phyloP scores from a whole-genome alignment of 2,329 filamentous ascomycete species.

The Remersonia thermophila region DNA sequence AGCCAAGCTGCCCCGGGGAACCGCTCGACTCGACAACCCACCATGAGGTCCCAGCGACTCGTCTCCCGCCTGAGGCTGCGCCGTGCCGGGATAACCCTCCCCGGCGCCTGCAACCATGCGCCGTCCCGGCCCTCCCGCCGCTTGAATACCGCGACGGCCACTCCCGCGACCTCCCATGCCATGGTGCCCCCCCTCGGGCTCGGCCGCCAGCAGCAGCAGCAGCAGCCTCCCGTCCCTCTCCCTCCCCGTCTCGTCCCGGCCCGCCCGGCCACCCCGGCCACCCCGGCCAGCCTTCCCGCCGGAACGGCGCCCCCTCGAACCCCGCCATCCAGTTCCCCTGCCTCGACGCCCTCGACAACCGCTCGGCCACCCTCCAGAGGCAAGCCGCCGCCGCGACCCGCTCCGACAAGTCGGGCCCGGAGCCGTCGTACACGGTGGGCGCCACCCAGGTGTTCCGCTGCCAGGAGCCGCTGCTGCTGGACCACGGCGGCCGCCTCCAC shows the following conservation, averaged over 20 bases:
- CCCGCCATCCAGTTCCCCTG: conserved; percentile 83
- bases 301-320: conserved; percentile 48
- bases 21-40: not conserved
- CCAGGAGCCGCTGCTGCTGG: conserved; percentile 61
- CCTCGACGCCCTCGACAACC: conserved; percentile 70
- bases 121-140: not conserved
- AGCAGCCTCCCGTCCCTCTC: not conserved
- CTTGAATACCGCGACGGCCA: not conserved
- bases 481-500: conserved; percentile 89
- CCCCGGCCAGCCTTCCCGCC: conserved; percentile 13
- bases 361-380: conserved; percentile 55
- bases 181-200: too few species aligned
- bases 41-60: conserved; percentile 10
- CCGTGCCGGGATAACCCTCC: conserved; percentile 5
- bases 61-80: conserved; percentile 9
- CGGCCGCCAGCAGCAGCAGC: not conserved
- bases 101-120: conserved; percentile 8
- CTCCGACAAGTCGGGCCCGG: conserved; percentile 65
- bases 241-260: not conserved
- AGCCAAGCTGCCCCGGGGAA: too few species aligned
- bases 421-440: conserved; percentile 88
- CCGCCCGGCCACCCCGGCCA: not conserved
- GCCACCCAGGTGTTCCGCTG: conserved; percentile 70
- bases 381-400: conserved; percentile 22
- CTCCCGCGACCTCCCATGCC: not conserved